phyloP scores from a whole-genome alignment of 495 filamentous ascomycete species.

The Letharia columbiana region DNA sequence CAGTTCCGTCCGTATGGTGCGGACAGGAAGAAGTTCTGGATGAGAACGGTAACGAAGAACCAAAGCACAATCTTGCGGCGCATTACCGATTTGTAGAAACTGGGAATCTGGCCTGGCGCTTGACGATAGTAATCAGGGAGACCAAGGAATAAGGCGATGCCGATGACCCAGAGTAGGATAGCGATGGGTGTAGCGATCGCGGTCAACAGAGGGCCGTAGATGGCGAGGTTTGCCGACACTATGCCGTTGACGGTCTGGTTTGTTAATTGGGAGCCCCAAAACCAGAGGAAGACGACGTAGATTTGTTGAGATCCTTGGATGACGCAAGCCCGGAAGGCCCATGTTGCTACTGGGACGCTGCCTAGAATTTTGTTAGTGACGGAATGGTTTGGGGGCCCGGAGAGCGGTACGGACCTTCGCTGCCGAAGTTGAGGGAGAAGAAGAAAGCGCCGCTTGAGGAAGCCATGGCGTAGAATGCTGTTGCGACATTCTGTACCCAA shows the following conservation, averaged over 20 bases:
- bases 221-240: constrained; percentile 27
- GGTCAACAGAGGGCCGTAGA: constrained; percentile 30
- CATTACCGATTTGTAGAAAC: constrained; percentile 46
- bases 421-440: constrained; percentile 62
- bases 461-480: constrained; percentile 51
- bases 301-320: constrained; percentile 58
- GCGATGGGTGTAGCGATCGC: constrained; percentile 44
- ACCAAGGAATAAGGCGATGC: constrained; percentile 44
- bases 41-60: constrained; percentile 48
- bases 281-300: constrained; percentile 57
- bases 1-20: constrained; percentile 55
- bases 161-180: constrained; percentile 44
- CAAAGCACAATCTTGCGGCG: constrained; percentile 51
- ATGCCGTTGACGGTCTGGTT: constrained; percentile 26
- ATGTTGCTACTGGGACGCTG: constrained; percentile 50
- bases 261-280: constrained; percentile 48
- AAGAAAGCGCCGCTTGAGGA: constrained; percentile 53
- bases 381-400: not conserved
- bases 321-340: constrained; percentile 55
- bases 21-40: constrained; percentile 61
- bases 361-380: constrained; percentile 25
- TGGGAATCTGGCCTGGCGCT: constrained; percentile 57
- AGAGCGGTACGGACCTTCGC: constrained; percentile 36
- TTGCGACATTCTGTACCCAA: constrained; percentile 50
- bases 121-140: constrained; percentile 61